Evolutionary conservation across 345 rosid genomes (phyloP).

Genomic region (Cardamine occulta): DNA sequence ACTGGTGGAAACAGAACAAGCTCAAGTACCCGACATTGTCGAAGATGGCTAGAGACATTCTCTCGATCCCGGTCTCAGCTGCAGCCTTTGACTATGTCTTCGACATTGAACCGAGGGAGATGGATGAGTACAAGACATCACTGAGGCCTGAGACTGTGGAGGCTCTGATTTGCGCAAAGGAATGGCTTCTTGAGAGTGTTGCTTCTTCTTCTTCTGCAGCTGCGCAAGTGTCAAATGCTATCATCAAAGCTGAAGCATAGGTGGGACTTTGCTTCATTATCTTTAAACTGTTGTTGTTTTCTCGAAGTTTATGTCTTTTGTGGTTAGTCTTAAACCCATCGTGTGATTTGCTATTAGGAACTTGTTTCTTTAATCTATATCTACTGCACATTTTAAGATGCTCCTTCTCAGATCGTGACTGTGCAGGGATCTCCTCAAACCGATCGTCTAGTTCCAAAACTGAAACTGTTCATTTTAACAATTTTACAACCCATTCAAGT

Average conservation of each 20-base stretch:
- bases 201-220: constrained; percentile 19
- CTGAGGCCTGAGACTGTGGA: constrained; percentile 86
- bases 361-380: not conserved
- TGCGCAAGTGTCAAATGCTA: constrained; percentile 47
- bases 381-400: no score
- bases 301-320: constrained; percentile 7
- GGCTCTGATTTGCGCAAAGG: constrained; percentile 87
- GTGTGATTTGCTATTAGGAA: constrained; percentile 24
- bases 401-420: no score
- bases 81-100: constrained; percentile 62
- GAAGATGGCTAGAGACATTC: constrained; percentile 86
- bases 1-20: constrained; percentile 95
- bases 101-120: constrained; percentile 56
- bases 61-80: constrained; percentile 64
- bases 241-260: constrained; percentile 68
- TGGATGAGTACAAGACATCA: constrained; percentile 73
- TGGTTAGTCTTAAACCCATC: not conserved
- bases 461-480: no score
- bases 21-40: constrained; percentile 82
- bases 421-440: no score
- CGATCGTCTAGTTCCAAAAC: no score
- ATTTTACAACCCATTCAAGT: no score
- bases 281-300: constrained; percentile 23
- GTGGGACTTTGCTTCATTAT: constrained; percentile 16
- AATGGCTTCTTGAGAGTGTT: constrained; percentile 66